phyloP scores from a whole-genome alignment of 1,284 basidiomycete genomes.

The Rhizoctonia solani region DNA sequence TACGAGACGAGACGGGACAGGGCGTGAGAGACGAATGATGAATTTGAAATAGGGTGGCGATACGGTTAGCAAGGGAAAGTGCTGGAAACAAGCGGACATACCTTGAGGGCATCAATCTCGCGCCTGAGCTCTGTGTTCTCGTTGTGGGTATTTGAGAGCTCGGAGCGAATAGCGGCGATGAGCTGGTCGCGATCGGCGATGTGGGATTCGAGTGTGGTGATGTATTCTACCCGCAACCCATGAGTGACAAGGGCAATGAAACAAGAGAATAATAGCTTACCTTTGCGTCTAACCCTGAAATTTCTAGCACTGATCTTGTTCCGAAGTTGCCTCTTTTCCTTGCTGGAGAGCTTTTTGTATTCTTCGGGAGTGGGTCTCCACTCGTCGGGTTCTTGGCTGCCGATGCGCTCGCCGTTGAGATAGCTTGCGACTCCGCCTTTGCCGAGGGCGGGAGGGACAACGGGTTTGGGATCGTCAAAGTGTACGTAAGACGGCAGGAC shows the following conservation, averaged over 20 bases:
- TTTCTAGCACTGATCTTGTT: slow-evolving; percentile 98
- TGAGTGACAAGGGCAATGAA: slow-evolving; percentile 28
- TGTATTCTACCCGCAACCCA: slow-evolving; percentile 66
- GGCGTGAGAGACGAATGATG: background rate
- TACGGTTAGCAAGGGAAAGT: slow-evolving; percentile 25
- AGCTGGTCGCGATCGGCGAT: slow-evolving; percentile 91
- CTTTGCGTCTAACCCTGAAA: slow-evolving; percentile 91
- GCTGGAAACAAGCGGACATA: slow-evolving; percentile 7
- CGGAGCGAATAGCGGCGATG: slow-evolving; percentile 84
- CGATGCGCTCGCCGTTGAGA: slow-evolving; percentile 45
- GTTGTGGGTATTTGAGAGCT: slow-evolving; percentile 75
- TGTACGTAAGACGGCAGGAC: slow-evolving; percentile 37
- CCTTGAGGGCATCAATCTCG: slow-evolving; percentile 84
- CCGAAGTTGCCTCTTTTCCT: slow-evolving; percentile 93
- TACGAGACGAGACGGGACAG: background rate
- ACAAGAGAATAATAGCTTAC: slow-evolving; percentile 49
- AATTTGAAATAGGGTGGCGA: slow-evolving; percentile 13
- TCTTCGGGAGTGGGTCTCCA: slow-evolving; percentile 89
- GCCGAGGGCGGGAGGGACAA: slow-evolving; percentile 19
- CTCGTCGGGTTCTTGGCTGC: slow-evolving; percentile 59
- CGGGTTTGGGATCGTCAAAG: slow-evolving; percentile 43
- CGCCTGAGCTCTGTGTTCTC: slow-evolving; percentile 86
- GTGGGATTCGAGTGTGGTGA: slow-evolving; percentile 89
- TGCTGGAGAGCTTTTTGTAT: slow-evolving; percentile 92
- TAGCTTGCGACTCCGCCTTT: slow-evolving; percentile 17